Evolutionary conservation across 2,329 filamentous ascomycete species (phyloP), one percentile per base, ranked within the genome.

Genomic region (Cladophialophora psammophila): DNA sequence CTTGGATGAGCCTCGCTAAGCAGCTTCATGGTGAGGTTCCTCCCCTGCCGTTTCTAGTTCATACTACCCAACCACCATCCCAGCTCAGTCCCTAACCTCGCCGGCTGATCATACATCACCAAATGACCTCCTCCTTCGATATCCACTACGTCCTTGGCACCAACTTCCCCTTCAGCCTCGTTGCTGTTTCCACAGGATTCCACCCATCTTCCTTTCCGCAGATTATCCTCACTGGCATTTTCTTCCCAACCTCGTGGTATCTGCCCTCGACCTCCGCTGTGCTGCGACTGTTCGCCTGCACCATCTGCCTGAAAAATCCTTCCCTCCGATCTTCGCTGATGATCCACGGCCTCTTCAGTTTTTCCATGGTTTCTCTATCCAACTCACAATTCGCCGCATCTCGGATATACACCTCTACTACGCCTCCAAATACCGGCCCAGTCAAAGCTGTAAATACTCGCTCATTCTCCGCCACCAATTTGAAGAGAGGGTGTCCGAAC

Each of bases 161-260:
- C 20, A 81, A 63, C 53, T 74, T 67, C 1, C 73, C 69, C 31
- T 60, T 72, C 69, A 81, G 65, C 38, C 70, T 72, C 20, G 74
- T 71, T 54, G 81, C 80, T 34, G 74, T 78, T 58, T 80, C 77
- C 0, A 76, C 75, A 0, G 80, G 80, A 54, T 83, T 78, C 82
- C 81, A 83, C 40, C 66, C 66, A 66, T 84, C 81, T 2, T 82
- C 71, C 31, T 74, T 75, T 0, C 81, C 82, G 81, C 81, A 83
- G 7, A 83, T 75, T 5, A 84, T 73, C 66, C 76, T 79, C 5
- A 83, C 77, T 0, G 80, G 78, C 10, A 80, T 67, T 13, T 65
- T 73, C 10, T 10, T 45, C 5, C 80, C 76, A 0, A 82, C 74
- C 32, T 76, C 74, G 2, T 72, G 63, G 54, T 83, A 80, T 70